These are phyloP conservation scores for Daldinia sp. DNA, from an alignment of 2,329 filamentous ascomycete species.

Conservation along the genomic window DNA sequence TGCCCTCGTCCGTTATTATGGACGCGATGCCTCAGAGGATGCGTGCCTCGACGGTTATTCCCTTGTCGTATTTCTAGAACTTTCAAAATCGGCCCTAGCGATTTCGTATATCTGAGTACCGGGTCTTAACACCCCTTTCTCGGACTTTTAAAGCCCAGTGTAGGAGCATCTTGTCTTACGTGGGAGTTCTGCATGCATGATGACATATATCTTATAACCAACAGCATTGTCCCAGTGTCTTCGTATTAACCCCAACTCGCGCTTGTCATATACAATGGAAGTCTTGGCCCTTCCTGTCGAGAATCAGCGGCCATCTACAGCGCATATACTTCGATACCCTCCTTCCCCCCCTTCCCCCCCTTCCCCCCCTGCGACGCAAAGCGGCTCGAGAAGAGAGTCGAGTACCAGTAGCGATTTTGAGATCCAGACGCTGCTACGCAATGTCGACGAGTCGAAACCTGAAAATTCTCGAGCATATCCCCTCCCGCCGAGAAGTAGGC, in stretches of 20 bases:
- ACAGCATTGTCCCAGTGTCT: constrained; percentile 9
- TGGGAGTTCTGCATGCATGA: constrained; percentile 17
- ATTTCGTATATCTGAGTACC: not conserved
- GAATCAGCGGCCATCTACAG: constrained; percentile 28
- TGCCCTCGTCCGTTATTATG: constrained; percentile 17
- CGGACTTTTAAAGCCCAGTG: not conserved
- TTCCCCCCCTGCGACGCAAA: constrained; percentile 52
- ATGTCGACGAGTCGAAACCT: constrained; percentile 31
- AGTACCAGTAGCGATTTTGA: constrained; percentile 46
- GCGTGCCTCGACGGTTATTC: constrained; percentile 1
- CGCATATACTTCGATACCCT: constrained; percentile 43
- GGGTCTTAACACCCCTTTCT: constrained; percentile 12
- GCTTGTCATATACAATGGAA: constrained; percentile 20
- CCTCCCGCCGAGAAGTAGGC: constrained; percentile 71
- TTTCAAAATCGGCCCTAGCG: too few relatives aligned
- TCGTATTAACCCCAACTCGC: not conserved
- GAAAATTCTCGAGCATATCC: constrained; percentile 57
- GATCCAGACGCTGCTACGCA: constrained; percentile 15
- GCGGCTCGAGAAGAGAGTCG: constrained; percentile 48
- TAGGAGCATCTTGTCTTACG: constrained; percentile 20
- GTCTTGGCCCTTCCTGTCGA: constrained; percentile 2
- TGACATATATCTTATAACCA: constrained; percentile 21
- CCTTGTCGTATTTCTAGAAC: too few relatives aligned
- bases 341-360: constrained; percentile 54
- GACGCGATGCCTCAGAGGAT: constrained; percentile 11